Evolutionary conservation across 1,284 basidiomycete species (phyloP).

Genomic region (Ustilago hordei): DNA sequence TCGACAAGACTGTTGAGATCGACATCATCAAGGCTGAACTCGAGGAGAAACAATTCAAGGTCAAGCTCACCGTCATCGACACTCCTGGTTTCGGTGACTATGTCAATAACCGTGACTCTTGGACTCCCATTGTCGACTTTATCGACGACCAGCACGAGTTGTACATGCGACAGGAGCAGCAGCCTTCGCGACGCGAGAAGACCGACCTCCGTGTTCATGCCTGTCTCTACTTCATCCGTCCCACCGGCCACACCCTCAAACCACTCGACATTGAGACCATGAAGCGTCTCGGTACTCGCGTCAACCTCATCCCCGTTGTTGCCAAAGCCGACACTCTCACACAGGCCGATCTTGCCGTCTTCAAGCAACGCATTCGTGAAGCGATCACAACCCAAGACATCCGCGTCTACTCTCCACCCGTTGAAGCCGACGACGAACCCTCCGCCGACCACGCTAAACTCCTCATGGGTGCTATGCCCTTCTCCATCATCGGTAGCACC

Average conservation of each 20-base stretch:
- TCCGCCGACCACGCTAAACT: conserved; percentile 89
- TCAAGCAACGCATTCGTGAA: conserved; percentile 94
- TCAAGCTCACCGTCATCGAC: conserved; percentile 98
- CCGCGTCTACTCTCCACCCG: conserved; percentile 90
- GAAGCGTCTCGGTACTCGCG: conserved; percentile 94
- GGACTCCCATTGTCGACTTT: conserved; percentile 98
- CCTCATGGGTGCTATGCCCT: conserved; percentile 87
- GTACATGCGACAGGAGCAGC: conserved; percentile 99
- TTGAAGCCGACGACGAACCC: conserved; percentile 89
- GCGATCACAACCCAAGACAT: conserved; percentile 91
- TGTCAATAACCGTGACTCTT: conserved; percentile 98
- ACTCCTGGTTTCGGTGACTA: conserved; percentile 99
- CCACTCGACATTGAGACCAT: conserved; percentile 99
- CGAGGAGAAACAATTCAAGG: conserved; percentile 98
- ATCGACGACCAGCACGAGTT: conserved; percentile 99
- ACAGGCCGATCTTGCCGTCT: conserved; percentile 86
- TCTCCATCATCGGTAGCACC: conserved; percentile 97
- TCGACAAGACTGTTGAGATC: conserved; percentile 96
- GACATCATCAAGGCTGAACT: conserved; percentile 77
- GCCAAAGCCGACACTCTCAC: conserved; percentile 97
- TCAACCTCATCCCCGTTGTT: conserved; percentile 97
- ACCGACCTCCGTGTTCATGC: conserved; percentile 95
- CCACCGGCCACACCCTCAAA: conserved; percentile 96
- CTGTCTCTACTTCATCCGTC: conserved; percentile 96
- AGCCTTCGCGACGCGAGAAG: conserved; percentile 91